phyloP scores from a whole-genome alignment of 2,329 filamentous ascomycete species.

The Fonsecaea pedrosoi region DNA sequence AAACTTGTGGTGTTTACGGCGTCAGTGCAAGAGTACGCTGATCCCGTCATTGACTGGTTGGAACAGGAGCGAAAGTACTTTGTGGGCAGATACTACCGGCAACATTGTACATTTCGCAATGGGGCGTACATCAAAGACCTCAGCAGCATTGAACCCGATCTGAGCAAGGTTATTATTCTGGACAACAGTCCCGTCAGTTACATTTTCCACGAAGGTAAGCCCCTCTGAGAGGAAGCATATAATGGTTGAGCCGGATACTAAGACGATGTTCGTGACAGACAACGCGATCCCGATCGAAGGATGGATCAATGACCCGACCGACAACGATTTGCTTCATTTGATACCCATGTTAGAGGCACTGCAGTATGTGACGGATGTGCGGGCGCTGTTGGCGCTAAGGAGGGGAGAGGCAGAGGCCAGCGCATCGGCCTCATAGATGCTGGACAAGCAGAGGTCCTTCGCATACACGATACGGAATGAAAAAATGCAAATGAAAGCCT shows the following conservation, averaged over 20 bases:
- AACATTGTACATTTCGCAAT: constrained; percentile 95
- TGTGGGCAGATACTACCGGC: constrained; percentile 88
- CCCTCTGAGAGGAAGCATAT: neutral
- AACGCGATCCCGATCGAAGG: constrained; percentile 99
- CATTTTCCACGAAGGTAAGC: constrained; percentile 93
- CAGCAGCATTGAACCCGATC: constrained; percentile 91
- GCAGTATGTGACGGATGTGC: constrained; percentile 95
- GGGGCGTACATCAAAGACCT: constrained; percentile 98
- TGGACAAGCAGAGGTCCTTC: neutral
- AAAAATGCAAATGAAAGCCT: constrained; percentile 3
- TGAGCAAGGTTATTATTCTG: constrained; percentile 98
- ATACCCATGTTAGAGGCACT: constrained; percentile 91
- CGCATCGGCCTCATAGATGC: constrained; percentile 23
- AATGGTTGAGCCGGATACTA: constrained; percentile 34
- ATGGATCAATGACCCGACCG: constrained; percentile 98
- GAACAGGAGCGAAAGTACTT: constrained; percentile 98
- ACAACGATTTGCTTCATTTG: constrained; percentile 91
- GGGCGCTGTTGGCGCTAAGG: constrained; percentile 84
- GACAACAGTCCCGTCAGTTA: constrained; percentile 99
- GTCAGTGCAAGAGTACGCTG: constrained; percentile 96
- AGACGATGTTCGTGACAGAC: constrained; percentile 63
- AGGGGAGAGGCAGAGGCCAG: constrained; percentile 70
- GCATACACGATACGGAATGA: neutral
- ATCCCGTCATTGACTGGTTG: constrained; percentile 98
- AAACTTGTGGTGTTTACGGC: constrained; percentile 96